These are phyloP conservation scores for Penicillium glabrum DNA, from an alignment of 2,329 filamentous ascomycete genomes.

Conservation along the genomic window DNA sequence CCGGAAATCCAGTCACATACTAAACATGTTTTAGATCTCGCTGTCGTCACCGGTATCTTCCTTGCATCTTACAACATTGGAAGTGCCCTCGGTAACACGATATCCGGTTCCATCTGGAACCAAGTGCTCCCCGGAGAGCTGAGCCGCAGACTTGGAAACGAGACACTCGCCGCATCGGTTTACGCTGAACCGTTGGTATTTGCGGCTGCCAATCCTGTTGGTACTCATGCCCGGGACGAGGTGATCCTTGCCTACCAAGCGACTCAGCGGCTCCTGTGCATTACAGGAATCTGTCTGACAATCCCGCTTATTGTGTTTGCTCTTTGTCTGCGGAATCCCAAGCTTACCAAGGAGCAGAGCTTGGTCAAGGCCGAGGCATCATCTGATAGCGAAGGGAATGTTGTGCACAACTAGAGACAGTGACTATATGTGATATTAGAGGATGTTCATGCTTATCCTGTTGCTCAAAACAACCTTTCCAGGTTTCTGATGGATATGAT, in stretches of 20 bases:
- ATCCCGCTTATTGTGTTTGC: constrained; percentile 49
- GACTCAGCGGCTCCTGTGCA: constrained; percentile 50
- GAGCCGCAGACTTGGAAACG: constrained; percentile 36
- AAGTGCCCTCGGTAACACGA: constrained; percentile 59
- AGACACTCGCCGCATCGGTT: constrained; percentile 39
- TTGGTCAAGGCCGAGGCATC: not conserved
- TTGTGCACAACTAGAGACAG: no score
- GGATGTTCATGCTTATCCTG: no score
- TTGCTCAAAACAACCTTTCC: no score
- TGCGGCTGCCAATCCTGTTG: constrained; percentile 40
- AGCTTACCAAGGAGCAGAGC: constrained; percentile 45
- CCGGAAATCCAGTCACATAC: not conserved
- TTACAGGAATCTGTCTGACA: constrained; percentile 52
- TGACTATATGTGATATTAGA: no score
- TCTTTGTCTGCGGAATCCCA: constrained; percentile 47
- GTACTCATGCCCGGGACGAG: constrained; percentile 43
- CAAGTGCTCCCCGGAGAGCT: constrained; percentile 56
- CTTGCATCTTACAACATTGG: constrained; percentile 65
- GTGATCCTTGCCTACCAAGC: constrained; percentile 47
- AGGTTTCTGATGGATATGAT: no score
- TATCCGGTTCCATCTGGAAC: constrained; percentile 64
- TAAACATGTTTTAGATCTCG: constrained; percentile 47
- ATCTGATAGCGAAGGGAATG: not conserved
- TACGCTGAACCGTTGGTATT: constrained; percentile 46
- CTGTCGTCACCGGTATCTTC: constrained; percentile 64